These are phyloP conservation scores for Cryptococcus amylolentus DNA, from an alignment of 1,284 basidiomycete genomes.

Conservation along the genomic window DNA sequence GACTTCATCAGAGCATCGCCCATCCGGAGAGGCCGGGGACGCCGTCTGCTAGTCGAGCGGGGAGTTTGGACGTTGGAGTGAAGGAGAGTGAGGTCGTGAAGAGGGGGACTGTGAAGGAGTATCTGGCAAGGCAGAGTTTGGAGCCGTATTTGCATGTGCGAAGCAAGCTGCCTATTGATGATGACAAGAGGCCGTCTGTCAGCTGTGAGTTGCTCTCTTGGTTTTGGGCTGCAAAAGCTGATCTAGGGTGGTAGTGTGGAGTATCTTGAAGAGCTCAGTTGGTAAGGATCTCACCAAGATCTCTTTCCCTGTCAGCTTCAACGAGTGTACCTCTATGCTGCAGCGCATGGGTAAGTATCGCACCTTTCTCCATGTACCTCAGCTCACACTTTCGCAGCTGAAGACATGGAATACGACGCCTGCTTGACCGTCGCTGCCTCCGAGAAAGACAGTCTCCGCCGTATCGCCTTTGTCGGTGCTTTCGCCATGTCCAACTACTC, in stretches of 20 bases:
- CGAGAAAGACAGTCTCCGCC: conserved; percentile 71
- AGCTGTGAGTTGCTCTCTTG: conserved; percentile 52
- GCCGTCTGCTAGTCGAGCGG: conserved; percentile 13
- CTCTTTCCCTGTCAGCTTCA: conserved; percentile 89
- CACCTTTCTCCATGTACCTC: neutral
- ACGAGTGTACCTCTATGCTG: conserved; percentile 96
- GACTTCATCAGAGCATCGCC: conserved; percentile 62
- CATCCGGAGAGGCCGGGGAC: conserved; percentile 40
- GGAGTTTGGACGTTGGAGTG: conserved; percentile 4
- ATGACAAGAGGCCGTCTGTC: conserved; percentile 80
- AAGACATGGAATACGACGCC: conserved; percentile 94
- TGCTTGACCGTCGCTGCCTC: conserved; percentile 72
- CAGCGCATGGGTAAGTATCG: conserved; percentile 54
- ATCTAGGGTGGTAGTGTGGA: conserved; percentile 62
- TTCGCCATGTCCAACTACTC: conserved; percentile 99
- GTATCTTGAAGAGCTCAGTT: conserved; percentile 90
- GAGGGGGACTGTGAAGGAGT: conserved; percentile 34
- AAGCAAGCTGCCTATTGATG: conserved; percentile 63
- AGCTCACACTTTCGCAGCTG: conserved; percentile 53
- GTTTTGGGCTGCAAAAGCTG: neutral
- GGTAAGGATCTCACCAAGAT: conserved; percentile 98
- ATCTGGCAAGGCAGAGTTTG: conserved; percentile 58
- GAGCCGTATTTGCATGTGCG: conserved; percentile 68
- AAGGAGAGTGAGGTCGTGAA: neutral
- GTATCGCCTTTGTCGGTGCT: conserved; percentile 90